Percentiles rank a stretch among this genome's conserved stretches.
Conservation (phyloP, 345 rosid species). For the Sapria himalayana region DNA sequence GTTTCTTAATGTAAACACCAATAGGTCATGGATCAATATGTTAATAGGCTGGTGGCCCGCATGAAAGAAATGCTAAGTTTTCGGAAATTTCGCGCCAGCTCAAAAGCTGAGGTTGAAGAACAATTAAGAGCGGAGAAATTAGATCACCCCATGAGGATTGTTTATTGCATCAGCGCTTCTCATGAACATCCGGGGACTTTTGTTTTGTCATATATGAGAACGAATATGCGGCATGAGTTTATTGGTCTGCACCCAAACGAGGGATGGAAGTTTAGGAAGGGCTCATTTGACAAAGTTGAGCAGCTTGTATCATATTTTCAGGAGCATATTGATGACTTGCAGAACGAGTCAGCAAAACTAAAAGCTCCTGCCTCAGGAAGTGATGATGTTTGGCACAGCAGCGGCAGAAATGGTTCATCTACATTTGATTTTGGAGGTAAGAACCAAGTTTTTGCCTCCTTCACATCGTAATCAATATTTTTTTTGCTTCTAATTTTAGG, state of each 20-base stretch:
- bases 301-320: conserved; percentile 6
- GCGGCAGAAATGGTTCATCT: neutral
- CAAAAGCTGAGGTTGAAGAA: conserved; percentile 7
- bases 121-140: conserved; percentile 6
- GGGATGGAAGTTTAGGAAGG: conserved; percentile 7
- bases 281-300: conserved; percentile 1
- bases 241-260: conserved; percentile 4
- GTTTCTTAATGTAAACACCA: neutral
- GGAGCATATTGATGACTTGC: conserved; percentile 2
- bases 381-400: conserved; percentile 4
- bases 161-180: conserved; percentile 4
- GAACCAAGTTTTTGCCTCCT: too few species aligned
- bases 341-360: neutral
- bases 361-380: neutral
- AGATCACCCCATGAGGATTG: conserved; percentile 4
- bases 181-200: conserved; percentile 8
- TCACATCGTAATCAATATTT: too few species aligned
- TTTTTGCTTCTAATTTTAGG: too few species aligned
- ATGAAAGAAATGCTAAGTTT: conserved; percentile 5
- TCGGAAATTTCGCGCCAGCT: conserved; percentile 2
- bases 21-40: conserved; percentile 6
- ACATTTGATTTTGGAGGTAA: conserved; percentile 1
- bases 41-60: conserved; percentile 5
- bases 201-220: conserved; percentile 5
- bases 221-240: conserved; percentile 8